phyloP scores from a whole-genome alignment of 441 rosid species.

The Bocquillonia castaneifolia region DNA sequence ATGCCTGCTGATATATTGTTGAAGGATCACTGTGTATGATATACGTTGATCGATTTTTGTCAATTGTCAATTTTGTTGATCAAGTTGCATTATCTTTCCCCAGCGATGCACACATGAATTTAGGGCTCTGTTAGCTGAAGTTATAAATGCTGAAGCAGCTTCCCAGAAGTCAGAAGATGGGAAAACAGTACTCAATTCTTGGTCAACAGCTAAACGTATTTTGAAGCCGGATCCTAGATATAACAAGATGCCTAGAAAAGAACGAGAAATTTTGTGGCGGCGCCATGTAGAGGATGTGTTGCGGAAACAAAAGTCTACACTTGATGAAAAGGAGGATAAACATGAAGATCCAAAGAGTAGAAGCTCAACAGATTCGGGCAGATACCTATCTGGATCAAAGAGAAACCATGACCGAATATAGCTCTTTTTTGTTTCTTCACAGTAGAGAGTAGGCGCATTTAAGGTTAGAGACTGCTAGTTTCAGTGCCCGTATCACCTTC shows the following conservation, averaged over 20 bases:
- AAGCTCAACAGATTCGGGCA: conserved; percentile 40
- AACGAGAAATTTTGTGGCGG: conserved; percentile 78
- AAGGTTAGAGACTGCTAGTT: neutral
- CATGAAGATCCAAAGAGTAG: conserved; percentile 41
- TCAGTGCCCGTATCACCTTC: neutral
- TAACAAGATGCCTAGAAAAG: conserved; percentile 83
- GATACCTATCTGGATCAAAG: conserved; percentile 39
- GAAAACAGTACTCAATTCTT: conserved; percentile 74
- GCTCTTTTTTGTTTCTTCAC: neutral
- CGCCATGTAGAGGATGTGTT: conserved; percentile 58
- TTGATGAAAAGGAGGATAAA: conserved; percentile 47
- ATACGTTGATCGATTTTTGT: neutral
- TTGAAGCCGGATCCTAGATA: conserved; percentile 73
- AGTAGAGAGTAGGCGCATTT: conserved; percentile 2
- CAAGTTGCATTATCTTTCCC: neutral
- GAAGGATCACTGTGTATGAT: neutral
- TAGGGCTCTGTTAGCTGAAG: conserved; percentile 67
- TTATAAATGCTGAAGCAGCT: conserved; percentile 65
- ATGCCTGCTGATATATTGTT: neutral
- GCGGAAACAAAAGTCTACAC: conserved; percentile 52
- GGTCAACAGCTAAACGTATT: conserved; percentile 87
- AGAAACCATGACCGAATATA: conserved; percentile 30
- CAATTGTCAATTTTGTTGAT: neutral
- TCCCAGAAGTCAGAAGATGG: conserved; percentile 65
- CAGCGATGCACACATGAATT: conserved; percentile 73